A percentile compares a stretch with the other conserved stretches of the same genome.
Evolutionary conservation across 345 rosid species (phyloP).

Genomic region (Hirschfeldia incana): DNA sequence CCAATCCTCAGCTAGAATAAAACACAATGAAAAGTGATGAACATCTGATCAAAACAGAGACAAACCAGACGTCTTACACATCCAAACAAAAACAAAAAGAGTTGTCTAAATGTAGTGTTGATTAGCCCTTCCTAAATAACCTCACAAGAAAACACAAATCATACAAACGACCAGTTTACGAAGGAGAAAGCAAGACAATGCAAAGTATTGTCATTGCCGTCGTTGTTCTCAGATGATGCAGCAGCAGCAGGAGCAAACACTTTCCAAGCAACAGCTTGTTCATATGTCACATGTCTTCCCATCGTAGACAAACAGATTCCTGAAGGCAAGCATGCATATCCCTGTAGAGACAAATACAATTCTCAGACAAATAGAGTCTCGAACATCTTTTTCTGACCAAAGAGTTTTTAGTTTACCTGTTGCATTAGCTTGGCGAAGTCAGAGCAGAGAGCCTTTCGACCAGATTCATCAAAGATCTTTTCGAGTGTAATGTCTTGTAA

Average conservation of each 20-base stretch:
- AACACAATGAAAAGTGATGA: conserved; percentile 4
- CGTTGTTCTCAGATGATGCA: conserved; percentile 43
- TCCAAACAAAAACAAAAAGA: conserved; percentile 18
- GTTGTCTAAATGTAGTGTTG: conserved; percentile 9
- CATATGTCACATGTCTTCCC: conserved; percentile 90
- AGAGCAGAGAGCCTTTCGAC: conserved; percentile 68
- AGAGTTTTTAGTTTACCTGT: conserved; percentile 48
- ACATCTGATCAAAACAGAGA: conserved; percentile 29
- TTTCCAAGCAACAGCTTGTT: conserved; percentile 95
- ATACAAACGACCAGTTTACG: conserved; percentile 49
- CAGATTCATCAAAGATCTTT: conserved; percentile 85
- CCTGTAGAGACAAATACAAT: conserved; percentile 56
- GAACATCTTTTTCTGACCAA: not conserved
- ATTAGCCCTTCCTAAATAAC: too few relatives aligned
- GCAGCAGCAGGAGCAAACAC: conserved; percentile 53
- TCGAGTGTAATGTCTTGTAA: conserved; percentile 93
- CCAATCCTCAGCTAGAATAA: not conserved
- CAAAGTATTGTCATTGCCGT: conserved; percentile 39
- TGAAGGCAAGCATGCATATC: conserved; percentile 73
- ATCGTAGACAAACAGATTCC: conserved; percentile 94
- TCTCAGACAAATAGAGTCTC: not conserved
- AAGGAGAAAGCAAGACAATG: conserved; percentile 96
- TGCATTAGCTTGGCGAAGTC: conserved; percentile 93
- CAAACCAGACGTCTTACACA: conserved; percentile 16
- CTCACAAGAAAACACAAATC: too few relatives aligned